Conservation (phyloP, 306 rosid genomes). For the Quercus rubra region DNA sequence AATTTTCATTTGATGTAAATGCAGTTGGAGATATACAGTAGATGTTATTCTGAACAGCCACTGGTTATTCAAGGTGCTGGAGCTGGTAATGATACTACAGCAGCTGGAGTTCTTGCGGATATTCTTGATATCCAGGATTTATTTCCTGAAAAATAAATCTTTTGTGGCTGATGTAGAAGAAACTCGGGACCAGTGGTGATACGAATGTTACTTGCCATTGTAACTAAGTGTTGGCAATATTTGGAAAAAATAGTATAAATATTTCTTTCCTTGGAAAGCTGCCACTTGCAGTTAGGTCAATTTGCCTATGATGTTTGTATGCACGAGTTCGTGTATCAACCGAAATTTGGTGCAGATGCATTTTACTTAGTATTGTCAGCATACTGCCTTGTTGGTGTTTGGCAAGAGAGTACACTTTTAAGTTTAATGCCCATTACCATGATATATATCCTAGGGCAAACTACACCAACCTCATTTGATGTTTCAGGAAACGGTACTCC, state of each 20-base stretch:
- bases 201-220: neutral
- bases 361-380: neutral
- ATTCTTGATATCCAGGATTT: constrained; percentile 76
- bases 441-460: neutral
- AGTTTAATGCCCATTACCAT: neutral
- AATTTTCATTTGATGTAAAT: constrained; percentile 18
- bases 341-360: neutral
- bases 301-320: neutral
- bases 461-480: too few relatives aligned
- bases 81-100: constrained; percentile 95
- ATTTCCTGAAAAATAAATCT: constrained; percentile 38
- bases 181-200: neutral
- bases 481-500: too few relatives aligned
- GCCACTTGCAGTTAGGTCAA: neutral
- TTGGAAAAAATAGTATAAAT: neutral
- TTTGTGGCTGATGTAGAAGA: neutral
- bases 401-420: neutral
- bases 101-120: constrained; percentile 96
- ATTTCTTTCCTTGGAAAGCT: neutral
- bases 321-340: neutral
- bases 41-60: constrained; percentile 74
- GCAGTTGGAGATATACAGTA: constrained; percentile 81
- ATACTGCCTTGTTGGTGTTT: neutral
- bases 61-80: constrained; percentile 98
- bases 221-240: neutral